These are phyloP conservation scores for Metschnikowia amazonensis DNA, from an alignment of 805 yeast genomes.

Conservation along the genomic window DNA sequence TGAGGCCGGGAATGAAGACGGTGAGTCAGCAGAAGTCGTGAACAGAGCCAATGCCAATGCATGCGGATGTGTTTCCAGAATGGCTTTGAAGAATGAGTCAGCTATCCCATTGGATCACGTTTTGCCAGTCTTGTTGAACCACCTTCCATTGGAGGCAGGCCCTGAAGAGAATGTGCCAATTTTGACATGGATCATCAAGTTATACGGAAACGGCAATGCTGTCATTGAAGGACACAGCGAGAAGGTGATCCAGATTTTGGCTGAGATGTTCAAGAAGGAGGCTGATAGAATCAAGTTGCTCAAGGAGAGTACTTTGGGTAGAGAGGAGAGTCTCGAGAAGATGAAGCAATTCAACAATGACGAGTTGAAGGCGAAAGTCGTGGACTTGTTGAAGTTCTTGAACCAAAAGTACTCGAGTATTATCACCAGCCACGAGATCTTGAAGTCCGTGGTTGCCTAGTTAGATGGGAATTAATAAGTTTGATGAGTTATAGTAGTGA, in stretches of 20 bases:
- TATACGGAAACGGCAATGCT: constrained; percentile 62
- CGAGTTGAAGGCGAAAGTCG: constrained; percentile 60
- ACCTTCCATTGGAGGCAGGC: constrained; percentile 83
- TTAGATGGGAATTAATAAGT: neutral
- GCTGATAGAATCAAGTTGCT: constrained; percentile 66
- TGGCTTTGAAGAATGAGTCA: constrained; percentile 68
- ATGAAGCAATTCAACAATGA: constrained; percentile 73
- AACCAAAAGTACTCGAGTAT: constrained; percentile 62
- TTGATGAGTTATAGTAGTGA: neutral
- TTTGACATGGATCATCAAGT: constrained; percentile 67
- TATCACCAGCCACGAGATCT: constrained; percentile 49
- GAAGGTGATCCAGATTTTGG: constrained; percentile 62
- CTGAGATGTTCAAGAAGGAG: constrained; percentile 70
- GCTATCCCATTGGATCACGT: constrained; percentile 72
- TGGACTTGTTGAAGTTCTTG: constrained; percentile 69
- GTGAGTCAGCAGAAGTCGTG: constrained; percentile 72
- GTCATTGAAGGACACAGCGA: constrained; percentile 54
- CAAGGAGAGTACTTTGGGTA: constrained; percentile 74
- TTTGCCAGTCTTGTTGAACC: constrained; percentile 70
- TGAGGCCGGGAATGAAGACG: constrained; percentile 52
- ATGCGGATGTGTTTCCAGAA: constrained; percentile 93
- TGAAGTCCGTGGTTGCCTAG: constrained; percentile 41
- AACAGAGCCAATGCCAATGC: constrained; percentile 90
- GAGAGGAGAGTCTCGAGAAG: constrained; percentile 77
- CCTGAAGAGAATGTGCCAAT: constrained; percentile 92